Evolutionary conservation across 345 rosid species (phyloP), one percentile per base, ranked within the genome.

Genomic region (Balakata baccata): DNA sequence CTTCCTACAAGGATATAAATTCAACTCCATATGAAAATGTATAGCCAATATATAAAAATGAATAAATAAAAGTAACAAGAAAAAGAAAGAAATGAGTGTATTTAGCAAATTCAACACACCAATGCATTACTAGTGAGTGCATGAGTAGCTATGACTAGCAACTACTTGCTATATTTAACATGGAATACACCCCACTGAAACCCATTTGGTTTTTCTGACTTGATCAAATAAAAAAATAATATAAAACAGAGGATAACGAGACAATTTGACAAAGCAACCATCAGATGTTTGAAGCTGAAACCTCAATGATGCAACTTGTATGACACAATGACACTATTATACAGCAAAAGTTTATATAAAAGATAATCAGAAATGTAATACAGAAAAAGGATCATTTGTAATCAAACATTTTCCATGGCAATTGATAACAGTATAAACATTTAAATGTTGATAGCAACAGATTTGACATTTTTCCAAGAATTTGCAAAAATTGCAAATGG

Each of bases 1-100:
- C 88, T 79, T 89, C 97, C 99, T 95, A 90, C 79, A 74, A 79
- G 73, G 9, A 79, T 54, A 29, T 23, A 37, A 52, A 77, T 43
- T 43, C 47, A 52, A 43, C 14, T 41, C 50, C 46, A 25, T 39
- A 62, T 62, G 60, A 71, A 57, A 59, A 73, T 52, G 39, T 1
- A 3, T 0, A 0, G 34, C 34, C 34, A 29, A 29, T 29, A 29
- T 29, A 29, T 29, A 29, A 29, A 29, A 29, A 29, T 29, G 34
- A 29, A 29, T 29, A 29, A 29, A 29, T 11, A 49, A 34, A 67
- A 67, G 1, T 7, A 14, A 47, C 11, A 13, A 13, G 41, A 29
- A 3, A 41, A 17, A 0, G 17, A 0, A 54, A n/a, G 22, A n/a
- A 17, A 29, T 6, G 13, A 29, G 43, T 12, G 34, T 64, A 25